phyloP scores from a whole-genome alignment of 331 rosid species.

The Telfairia occidentalis region DNA sequence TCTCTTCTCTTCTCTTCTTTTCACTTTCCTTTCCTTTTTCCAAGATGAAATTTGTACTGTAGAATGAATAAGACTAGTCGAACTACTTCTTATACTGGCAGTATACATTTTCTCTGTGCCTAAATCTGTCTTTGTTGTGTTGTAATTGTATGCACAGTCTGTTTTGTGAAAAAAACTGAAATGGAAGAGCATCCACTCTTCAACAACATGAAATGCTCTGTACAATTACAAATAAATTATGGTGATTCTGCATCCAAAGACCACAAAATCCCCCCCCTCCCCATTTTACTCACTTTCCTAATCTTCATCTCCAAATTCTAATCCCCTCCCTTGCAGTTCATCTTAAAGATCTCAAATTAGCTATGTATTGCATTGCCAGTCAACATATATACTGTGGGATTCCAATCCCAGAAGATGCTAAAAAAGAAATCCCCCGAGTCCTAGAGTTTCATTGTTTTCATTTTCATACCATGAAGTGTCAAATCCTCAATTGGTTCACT shows the following conservation, averaged over 20 bases:
- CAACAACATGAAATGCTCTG: neutral
- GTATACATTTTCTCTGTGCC: conserved; percentile 13
- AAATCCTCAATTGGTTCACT: neutral
- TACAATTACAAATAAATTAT: neutral
- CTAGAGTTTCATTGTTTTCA: neutral
- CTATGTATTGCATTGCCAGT: neutral
- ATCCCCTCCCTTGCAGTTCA: neutral
- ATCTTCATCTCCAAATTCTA: neutral
- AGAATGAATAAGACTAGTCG: conserved; percentile 24
- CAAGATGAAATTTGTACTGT: conserved; percentile 24
- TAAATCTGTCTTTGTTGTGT: conserved; percentile 14
- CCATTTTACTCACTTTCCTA: neutral
- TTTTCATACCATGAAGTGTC: neutral
- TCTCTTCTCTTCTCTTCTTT: neutral
- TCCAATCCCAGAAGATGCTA: neutral
- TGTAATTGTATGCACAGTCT: neutral
- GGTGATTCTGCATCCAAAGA: neutral
- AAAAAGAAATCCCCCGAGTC: neutral
- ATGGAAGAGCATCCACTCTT: neutral
- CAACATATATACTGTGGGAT: neutral
- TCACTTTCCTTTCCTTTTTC: neutral
- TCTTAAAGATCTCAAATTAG: neutral
- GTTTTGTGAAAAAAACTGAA: neutral
- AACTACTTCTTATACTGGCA: conserved; percentile 8
- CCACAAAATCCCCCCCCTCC: neutral